Evolutionary conservation across 805 yeast genomes (phyloP).

Genomic region (fission yeast (Schizosaccharomyces pombe)): ASM294v3 CU329670.1:2716001-2716500

Average conservation of each 20-base stretch:
- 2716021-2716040: conserved; percentile 91
- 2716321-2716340: neutral
- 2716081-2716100: conserved; percentile 94
- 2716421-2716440: neutral
- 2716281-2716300: conserved; percentile 45
- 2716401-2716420: no score
- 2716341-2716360: neutral
- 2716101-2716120: conserved; percentile 89
- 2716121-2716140: conserved; percentile 38
- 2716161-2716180: conserved; percentile 80
- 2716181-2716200: conserved; percentile 66
- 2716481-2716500: neutral
- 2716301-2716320: conserved; percentile 17
- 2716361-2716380: neutral
- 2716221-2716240: conserved; percentile 79
- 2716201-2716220: conserved; percentile 63
- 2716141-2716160: conserved; percentile 63
- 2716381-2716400: no score
- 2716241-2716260: conserved; percentile 43
- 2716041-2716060: conserved; percentile 89
- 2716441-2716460: neutral
- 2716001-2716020: conserved; percentile 64
- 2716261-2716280: conserved; percentile 54
- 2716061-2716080: conserved; percentile 72
- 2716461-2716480: neutral